A percentile compares a stretch with the other conserved stretches of the same genome.
Evolutionary conservation across 306 rosid species (phyloP).

Genomic region (Urtica urens): DNA sequence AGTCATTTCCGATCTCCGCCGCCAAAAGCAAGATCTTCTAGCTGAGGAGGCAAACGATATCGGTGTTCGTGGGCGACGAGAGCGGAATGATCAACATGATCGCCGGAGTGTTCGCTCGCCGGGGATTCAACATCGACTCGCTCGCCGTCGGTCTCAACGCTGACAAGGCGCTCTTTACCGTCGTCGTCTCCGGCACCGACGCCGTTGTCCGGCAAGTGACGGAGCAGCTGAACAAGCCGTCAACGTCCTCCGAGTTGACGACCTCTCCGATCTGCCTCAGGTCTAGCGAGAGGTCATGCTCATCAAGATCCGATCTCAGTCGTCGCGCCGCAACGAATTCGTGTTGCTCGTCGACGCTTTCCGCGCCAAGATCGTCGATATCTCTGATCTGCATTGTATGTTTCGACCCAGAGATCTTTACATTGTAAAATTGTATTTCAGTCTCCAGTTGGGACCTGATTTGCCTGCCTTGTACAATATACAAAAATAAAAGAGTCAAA

Average conservation of each 20-base stretch:
- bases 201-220: constrained; percentile 49
- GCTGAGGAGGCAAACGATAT: constrained; percentile 63
- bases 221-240: constrained; percentile 72
- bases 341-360: no score
- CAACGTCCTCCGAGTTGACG: constrained; percentile 69
- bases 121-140: constrained; percentile 77
- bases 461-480: no score
- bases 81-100: constrained; percentile 81
- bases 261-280: constrained; percentile 60
- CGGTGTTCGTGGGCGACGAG: constrained; percentile 81
- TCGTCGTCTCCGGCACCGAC: constrained; percentile 63
- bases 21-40: no score
- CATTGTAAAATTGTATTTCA: no score
- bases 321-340: constrained; percentile 39
- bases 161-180: constrained; percentile 67
- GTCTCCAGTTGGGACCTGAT: no score
- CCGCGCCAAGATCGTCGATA: no score
- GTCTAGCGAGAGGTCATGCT: constrained; percentile 80
- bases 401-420: no score
- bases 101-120: constrained; percentile 66
- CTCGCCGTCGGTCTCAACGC: constrained; percentile 71
- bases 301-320: constrained; percentile 45
- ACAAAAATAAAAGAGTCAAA: no score
- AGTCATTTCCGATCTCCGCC: no score
- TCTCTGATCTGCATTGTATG: no score